These are phyloP conservation scores for Clarireedia paspali DNA, from an alignment of 2,329 filamentous ascomycete species.

Conservation along the genomic window DNA sequence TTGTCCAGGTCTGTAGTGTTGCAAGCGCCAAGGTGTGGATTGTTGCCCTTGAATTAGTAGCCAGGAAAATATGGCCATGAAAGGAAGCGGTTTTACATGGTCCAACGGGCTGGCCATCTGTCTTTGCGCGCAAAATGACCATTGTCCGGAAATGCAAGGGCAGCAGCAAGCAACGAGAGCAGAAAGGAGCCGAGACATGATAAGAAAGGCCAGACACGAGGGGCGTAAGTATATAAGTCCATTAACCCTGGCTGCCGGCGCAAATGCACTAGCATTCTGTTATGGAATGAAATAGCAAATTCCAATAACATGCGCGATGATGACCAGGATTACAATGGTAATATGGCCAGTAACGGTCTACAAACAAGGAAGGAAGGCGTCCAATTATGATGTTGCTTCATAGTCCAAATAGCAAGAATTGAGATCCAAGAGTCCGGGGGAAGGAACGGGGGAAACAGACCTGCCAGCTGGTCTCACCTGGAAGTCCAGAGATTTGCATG, in stretches of 20 bases:
- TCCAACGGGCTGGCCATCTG: conserved; percentile 24
- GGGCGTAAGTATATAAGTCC: conserved; percentile 15
- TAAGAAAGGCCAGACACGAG: conserved; percentile 26
- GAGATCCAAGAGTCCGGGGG: conserved; percentile 34
- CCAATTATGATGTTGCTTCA: conserved; percentile 27
- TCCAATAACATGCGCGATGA: conserved; percentile 21
- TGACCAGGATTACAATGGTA: conserved; percentile 27
- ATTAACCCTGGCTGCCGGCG: conserved; percentile 27
- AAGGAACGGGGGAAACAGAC: conserved; percentile 72
- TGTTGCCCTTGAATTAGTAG: conserved; percentile 27
- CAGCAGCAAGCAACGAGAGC: conserved; percentile 23
- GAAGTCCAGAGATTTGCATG: conserved; percentile 97
- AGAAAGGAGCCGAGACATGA: conserved; percentile 27
- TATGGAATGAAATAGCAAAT: conserved; percentile 20
- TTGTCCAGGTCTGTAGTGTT: conserved; percentile 29
- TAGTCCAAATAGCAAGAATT: conserved; percentile 30
- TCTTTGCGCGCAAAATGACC: conserved; percentile 19
- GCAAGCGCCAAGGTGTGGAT: conserved; percentile 24
- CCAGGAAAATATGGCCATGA: conserved; percentile 21
- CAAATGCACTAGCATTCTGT: conserved; percentile 30
- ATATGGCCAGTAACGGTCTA: conserved; percentile 18
- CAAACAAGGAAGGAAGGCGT: conserved; percentile 26
- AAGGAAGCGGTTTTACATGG: conserved; percentile 20
- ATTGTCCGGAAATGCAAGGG: conserved; percentile 24
- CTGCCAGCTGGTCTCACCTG: conserved; percentile 99